Evolutionary conservation across 2,329 filamentous ascomycete species (phyloP).

Genomic region (Apiospora saccharicola): DNA sequence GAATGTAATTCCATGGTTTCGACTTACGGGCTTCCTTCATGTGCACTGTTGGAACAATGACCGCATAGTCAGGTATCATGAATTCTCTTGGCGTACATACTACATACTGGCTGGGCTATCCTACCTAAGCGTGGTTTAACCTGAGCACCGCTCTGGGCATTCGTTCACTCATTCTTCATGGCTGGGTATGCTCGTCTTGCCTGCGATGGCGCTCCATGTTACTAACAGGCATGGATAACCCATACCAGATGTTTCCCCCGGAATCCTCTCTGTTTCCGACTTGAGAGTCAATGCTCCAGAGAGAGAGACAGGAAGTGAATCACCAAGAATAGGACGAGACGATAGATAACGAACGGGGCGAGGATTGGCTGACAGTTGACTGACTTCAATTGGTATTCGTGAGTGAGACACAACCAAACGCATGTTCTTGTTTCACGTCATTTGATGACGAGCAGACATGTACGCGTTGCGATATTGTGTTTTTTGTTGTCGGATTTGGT

Average conservation of each 20-base stretch:
- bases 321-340: not conserved
- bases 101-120: not conserved
- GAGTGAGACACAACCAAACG: not conserved
- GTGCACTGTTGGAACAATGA: not conserved
- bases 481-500: not conserved
- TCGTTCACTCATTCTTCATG: not conserved
- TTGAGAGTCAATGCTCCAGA: not conserved
- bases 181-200: slow-evolving; percentile 4
- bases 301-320: not conserved
- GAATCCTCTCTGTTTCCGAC: not conserved
- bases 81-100: not conserved
- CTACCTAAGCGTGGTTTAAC: not conserved
- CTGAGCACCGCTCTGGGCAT: not conserved
- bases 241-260: not conserved
- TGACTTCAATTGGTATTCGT: not conserved
- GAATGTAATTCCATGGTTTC: not conserved
- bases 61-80: not conserved
- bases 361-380: not conserved
- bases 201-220: not conserved
- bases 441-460: not conserved
- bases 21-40: not conserved
- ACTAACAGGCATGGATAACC: not conserved
- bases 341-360: not conserved
- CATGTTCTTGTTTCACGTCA: not conserved
- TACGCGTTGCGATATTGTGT: not conserved